A percentile compares a stretch with the other conserved stretches of the same genome.
These are phyloP conservation scores for Vitis riparia DNA, from an alignment of 164 flowering plant species.

Conservation along the genomic window DNA sequence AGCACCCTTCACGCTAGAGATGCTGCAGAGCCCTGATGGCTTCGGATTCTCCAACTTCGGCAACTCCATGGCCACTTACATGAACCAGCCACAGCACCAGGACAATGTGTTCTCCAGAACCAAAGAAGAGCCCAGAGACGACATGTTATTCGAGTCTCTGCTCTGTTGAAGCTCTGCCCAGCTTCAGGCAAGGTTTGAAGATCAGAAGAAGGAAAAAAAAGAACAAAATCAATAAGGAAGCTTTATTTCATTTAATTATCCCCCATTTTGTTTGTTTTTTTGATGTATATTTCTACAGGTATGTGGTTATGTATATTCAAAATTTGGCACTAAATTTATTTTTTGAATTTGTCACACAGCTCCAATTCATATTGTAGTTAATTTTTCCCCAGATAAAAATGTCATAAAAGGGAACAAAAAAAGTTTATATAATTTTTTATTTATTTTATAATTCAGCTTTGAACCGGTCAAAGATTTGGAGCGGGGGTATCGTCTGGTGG, in stretches of 20 bases:
- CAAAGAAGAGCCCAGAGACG: conserved; percentile 42
- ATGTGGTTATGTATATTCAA: conserved; percentile 15
- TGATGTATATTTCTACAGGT: conserved; percentile 6
- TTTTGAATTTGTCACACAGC: conserved; percentile 7
- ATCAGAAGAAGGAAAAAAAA: too few species aligned
- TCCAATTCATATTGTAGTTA: neutral
- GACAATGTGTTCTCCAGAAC: conserved; percentile 30
- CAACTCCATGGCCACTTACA: conserved; percentile 22
- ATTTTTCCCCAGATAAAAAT: neutral
- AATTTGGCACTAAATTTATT: conserved; percentile 4
- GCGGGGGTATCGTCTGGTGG: conserved; percentile 9
- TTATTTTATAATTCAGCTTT: conserved; percentile 5
- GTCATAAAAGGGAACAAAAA: neutral
- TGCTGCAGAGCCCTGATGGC: conserved; percentile 40
- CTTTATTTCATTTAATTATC: conserved; percentile 16
- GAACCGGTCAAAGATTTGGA: conserved; percentile 25
- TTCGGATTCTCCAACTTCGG: conserved; percentile 39
- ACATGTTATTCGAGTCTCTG: conserved; percentile 27
- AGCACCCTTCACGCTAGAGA: conserved; percentile 46
- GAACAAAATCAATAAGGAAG: conserved; percentile 1
- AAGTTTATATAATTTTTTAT: neutral
- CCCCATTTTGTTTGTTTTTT: conserved; percentile 10
- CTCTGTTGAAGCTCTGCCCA: conserved; percentile 12
- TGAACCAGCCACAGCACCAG: conserved; percentile 16
- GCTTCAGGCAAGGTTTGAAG: too few species aligned